phyloP scores from a whole-genome alignment of 352 stramenopile species.

The Phytophthora pisi region DNA sequence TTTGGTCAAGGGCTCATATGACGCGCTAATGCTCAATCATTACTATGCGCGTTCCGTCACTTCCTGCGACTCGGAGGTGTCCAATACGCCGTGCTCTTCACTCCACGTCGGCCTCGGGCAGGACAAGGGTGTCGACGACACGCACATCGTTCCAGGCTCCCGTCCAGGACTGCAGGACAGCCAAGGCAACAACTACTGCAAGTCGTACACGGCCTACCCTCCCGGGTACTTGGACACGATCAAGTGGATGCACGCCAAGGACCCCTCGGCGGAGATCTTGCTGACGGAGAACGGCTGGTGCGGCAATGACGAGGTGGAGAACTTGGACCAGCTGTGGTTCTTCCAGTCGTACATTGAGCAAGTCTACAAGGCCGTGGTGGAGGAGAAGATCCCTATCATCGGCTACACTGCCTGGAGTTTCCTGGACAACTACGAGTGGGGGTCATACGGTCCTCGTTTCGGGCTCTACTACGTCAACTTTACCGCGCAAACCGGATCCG shows the following conservation, averaged over 20 bases:
- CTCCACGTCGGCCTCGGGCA: conserved; percentile 31
- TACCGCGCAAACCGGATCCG: conserved; percentile 19
- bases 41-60: conserved; percentile 69
- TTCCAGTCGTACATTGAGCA: conserved; percentile 53
- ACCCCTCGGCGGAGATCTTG: conserved; percentile 32
- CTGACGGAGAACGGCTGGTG: conserved; percentile 40
- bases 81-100: conserved; percentile 35
- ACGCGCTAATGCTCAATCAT: conserved; percentile 95
- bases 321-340: conserved; percentile 49
- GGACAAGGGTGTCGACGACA: conserved; percentile 48
- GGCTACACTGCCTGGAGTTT: conserved; percentile 94
- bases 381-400: conserved; percentile 47
- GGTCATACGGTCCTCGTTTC: conserved; percentile 59
- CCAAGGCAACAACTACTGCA: conserved; percentile 41
- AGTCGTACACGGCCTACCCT: conserved; percentile 35
- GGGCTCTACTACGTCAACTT: conserved; percentile 49
- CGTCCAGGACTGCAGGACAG: conserved; percentile 39
- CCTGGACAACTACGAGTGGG: conserved; percentile 97
- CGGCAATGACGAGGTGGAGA: conserved; percentile 31
- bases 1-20: conserved; percentile 76
- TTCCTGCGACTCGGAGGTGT: conserved; percentile 39
- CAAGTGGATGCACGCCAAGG: conserved; percentile 44
- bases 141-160: conserved; percentile 50
- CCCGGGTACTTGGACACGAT: conserved; percentile 43
- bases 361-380: conserved; percentile 28